Evolutionary conservation across 108 stramenopile species (phyloP).

Genomic region (Discostella pseudostelligera): DNA sequence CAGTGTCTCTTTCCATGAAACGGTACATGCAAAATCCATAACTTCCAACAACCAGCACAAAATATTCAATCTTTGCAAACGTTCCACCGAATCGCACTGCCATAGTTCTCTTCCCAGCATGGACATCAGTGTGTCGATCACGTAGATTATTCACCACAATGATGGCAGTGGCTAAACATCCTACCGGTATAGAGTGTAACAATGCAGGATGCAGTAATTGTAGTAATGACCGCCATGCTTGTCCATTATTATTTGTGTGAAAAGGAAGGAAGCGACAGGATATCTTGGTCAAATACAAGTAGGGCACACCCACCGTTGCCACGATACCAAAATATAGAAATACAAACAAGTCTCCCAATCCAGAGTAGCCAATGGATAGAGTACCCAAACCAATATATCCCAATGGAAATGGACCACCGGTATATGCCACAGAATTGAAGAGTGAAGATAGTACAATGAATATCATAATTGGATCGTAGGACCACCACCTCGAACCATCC

Average conservation of each 20-base stretch:
- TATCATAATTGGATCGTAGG: slow-evolving; percentile 30
- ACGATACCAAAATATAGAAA: slow-evolving; percentile 89
- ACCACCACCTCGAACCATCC: not conserved
- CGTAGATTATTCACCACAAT: slow-evolving; percentile 91
- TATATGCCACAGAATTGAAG: slow-evolving; percentile 87
- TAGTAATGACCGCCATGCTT: not conserved
- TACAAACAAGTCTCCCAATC: slow-evolving; percentile 86
- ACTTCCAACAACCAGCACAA: slow-evolving; percentile 37
- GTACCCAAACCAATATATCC: slow-evolving; percentile 82
- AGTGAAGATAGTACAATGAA: slow-evolving; percentile 58
- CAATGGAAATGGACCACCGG: slow-evolving; percentile 86
- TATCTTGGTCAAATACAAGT: slow-evolving; percentile 43
- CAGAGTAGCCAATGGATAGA: slow-evolving; percentile 81
- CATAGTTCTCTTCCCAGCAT: slow-evolving; percentile 69
- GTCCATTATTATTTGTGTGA: not conserved
- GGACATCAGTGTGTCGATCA: slow-evolving; percentile 80
- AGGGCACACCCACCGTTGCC: slow-evolving; percentile 73
- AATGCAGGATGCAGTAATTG: slow-evolving; percentile 25
- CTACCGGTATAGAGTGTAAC: slow-evolving; percentile 56
- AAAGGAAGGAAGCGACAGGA: not conserved
- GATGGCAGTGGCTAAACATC: slow-evolving; percentile 75
- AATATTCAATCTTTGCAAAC: slow-evolving; percentile 70
- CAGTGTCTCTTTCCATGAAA: not conserved
- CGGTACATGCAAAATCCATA: slow-evolving; percentile 43
- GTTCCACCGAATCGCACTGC: slow-evolving; percentile 81